Evolutionary conservation across 73 alveolate species (phyloP).

Genomic region (Vitrella brassicaformis): DNA sequence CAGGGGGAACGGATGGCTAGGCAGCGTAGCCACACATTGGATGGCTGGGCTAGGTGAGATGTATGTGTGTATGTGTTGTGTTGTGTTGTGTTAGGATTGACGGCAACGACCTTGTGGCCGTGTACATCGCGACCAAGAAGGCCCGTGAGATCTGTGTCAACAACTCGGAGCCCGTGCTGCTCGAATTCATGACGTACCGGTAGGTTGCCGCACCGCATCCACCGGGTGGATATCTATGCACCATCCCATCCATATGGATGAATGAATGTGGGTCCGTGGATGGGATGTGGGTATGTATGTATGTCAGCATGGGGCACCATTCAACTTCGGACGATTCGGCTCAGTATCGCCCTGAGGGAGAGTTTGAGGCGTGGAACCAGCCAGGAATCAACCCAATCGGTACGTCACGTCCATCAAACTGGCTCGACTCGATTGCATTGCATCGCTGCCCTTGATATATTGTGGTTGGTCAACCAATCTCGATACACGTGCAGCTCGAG

Average conservation of each 20-base stretch:
- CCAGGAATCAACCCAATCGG: neutral
- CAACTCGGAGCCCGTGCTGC: constrained; percentile 58
- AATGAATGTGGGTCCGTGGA: too few species aligned
- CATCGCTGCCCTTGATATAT: neutral
- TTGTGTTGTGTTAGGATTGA: neutral
- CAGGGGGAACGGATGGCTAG: too few species aligned
- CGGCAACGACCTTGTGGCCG: constrained; percentile 68
- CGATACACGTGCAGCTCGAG: neutral
- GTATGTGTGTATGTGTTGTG: too few species aligned
- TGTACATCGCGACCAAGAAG: constrained; percentile 54
- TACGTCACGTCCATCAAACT: too few species aligned
- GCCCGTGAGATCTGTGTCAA: constrained; percentile 59
- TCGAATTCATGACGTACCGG: constrained; percentile 75
- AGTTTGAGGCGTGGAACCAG: neutral
- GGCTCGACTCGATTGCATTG: too few species aligned
- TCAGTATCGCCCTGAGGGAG: constrained; percentile 8
- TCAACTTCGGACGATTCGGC: constrained; percentile 62
- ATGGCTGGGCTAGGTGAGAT: too few species aligned
- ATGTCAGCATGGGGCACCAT: constrained; percentile 79
- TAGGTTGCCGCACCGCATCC: too few species aligned
- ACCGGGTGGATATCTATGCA: too few species aligned
- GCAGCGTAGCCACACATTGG: too few species aligned
- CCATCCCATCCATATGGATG: too few species aligned
- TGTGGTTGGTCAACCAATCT: neutral
- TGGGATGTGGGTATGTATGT: too few species aligned